Conservation (phyloP, 805 yeast species). For the Metschnikowia proteae region DNA sequence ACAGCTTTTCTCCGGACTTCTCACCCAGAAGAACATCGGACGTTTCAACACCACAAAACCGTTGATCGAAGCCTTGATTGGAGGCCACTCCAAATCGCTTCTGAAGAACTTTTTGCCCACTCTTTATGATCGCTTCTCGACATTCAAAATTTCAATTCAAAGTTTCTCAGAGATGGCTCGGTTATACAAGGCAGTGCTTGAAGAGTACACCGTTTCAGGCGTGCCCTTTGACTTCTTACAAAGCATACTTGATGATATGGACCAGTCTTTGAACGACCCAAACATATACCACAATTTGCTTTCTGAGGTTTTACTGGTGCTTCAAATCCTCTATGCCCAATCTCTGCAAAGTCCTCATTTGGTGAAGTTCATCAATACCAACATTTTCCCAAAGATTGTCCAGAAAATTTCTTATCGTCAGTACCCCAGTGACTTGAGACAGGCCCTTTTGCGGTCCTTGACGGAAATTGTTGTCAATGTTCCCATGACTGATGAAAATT, state of each 20-base stretch:
- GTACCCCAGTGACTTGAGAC: slow-evolving; percentile 30
- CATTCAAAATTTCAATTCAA: slow-evolving; percentile 20
- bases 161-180: slow-evolving; percentile 26
- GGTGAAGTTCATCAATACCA: slow-evolving; percentile 8
- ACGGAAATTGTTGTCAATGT: slow-evolving; percentile 20
- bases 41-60: slow-evolving; percentile 24
- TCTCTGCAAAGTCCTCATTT: slow-evolving; percentile 1
- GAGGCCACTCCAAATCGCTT: slow-evolving; percentile 16
- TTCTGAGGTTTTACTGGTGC: slow-evolving; percentile 26
- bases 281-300: slow-evolving; percentile 27
- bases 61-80: slow-evolving; percentile 28
- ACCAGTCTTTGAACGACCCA: slow-evolving; percentile 21
- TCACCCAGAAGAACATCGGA: slow-evolving; percentile 18
- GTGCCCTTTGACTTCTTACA: slow-evolving; percentile 20
- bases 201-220: slow-evolving; percentile 11
- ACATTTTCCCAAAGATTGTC: slow-evolving; percentile 18
- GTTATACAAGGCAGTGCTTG: slow-evolving; percentile 25
- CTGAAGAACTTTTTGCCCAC: slow-evolving; percentile 17
- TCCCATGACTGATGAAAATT: slow-evolving; percentile 10
- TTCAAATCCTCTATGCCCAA: slow-evolving; percentile 17
- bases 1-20: slow-evolving; percentile 25
- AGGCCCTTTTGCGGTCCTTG: slow-evolving; percentile 23
- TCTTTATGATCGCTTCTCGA: slow-evolving; percentile 17
- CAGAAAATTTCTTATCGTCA: slow-evolving; percentile 16
- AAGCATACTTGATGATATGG: slow-evolving; percentile 24